Base-by-base conservation (phyloP, 2,329 filamentous ascomycete genomes). In the Pseudogymnoascus sp. region DNA sequence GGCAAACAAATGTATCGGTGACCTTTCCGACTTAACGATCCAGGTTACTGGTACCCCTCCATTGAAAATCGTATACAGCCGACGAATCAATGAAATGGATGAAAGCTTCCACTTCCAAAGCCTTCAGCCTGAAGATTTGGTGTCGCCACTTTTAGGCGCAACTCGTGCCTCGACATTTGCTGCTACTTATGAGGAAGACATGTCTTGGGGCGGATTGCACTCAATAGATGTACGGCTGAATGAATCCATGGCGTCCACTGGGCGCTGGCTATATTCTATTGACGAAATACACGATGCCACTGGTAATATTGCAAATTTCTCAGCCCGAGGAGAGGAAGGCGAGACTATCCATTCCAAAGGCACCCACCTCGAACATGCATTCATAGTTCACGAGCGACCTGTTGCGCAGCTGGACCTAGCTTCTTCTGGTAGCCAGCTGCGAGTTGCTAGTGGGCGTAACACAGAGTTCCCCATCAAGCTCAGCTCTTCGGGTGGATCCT, bases 261-360 rank as follows among this genome's bases (percentile, higher is more conserved):
- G 93, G 14, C 82, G 86, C 61, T 97, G 93, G 92, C 81, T 89
- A 65, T 99, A 97, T 72, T 87, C 89, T 1, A 86, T 99, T 61
- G 91, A 97, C 68, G 91, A 97, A 73, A 91, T 99, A 7, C 86
- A 91, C 64, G 94, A 99, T 77, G 93, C 86, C 2, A 89, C 92
- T 68, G 92, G 92, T 55, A 99, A 99, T 69, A 77, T 88, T 38
- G 87, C 92, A 64, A 89, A 86, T 66, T 99, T 96, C 72, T 78
- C 82, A 2, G 76, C 79, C 3, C 75, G 81, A 2, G 78, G 81
- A 12, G 89, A 94, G 43, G 89, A 94, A n/a, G 78, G 81, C 37
- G 86, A 91, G 16, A 75, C 74, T 49, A 77, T 78, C 59, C 85
- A 82, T 65, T 77, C 80, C 3, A 87, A 84, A 69, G 76, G 80